phyloP scores from a whole-genome alignment of 2,329 filamentous ascomycete species.

The Penicillium hesseltinei region DNA sequence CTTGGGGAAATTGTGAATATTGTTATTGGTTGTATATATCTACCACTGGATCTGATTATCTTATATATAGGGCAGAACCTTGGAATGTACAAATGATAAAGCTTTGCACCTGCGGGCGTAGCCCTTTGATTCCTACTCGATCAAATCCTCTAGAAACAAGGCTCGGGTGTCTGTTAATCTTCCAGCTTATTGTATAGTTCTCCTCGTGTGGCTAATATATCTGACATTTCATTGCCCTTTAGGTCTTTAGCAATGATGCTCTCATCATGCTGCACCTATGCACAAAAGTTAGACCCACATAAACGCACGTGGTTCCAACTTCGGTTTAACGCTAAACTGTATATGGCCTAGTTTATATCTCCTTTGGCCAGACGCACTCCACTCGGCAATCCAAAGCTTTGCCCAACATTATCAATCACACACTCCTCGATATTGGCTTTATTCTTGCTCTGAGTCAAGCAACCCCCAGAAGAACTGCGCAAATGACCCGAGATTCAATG shows the following conservation, averaged over 20 bases:
- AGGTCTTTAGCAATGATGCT: not conserved
- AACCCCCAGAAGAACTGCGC: constrained; percentile 34
- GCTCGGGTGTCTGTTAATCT: not conserved
- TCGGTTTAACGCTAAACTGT: not conserved
- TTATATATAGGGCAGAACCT: not conserved
- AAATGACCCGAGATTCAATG: constrained; percentile 48
- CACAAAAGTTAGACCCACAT: not conserved
- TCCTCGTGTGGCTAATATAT: not conserved
- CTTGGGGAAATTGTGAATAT: not conserved
- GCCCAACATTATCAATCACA: constrained; percentile 42
- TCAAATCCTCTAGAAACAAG: not conserved
- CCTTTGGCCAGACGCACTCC: constrained; percentile 29
- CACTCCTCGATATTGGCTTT: constrained; percentile 31
- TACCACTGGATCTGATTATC: not conserved
- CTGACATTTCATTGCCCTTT: not conserved
- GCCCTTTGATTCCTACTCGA: not conserved
- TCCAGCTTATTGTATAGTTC: not conserved
- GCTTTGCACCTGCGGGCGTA: not conserved
- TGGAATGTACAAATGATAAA: not conserved
- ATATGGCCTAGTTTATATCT: not conserved
- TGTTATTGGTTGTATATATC: not conserved
- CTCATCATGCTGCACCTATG: not conserved
- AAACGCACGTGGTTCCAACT: not conserved
- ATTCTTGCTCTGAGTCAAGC: constrained; percentile 40
- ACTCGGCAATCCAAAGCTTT: constrained; percentile 49